phyloP scores from a whole-genome alignment of 306 rosid species.

The Glycyrrhiza uralensis region DNA sequence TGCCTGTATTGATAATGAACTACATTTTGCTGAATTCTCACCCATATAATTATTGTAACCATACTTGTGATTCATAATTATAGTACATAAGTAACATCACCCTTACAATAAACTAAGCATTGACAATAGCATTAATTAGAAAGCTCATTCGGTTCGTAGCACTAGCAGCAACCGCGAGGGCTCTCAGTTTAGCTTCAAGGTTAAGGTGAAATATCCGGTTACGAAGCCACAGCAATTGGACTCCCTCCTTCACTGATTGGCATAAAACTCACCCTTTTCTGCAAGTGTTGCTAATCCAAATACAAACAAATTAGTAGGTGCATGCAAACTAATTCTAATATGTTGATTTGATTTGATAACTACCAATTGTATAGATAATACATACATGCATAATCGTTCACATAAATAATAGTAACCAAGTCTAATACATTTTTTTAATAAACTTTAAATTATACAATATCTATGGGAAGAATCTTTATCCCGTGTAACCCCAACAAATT shows the following conservation, averaged over 20 bases:
- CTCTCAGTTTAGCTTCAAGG: constrained; percentile 5
- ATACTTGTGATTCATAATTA: background rate
- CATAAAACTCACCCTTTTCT: constrained; percentile 85
- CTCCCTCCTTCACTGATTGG: constrained; percentile 51
- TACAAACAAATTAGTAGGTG: background rate
- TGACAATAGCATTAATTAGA: background rate
- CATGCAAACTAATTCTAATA: constrained; percentile 5
- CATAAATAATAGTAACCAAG: background rate
- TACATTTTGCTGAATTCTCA: background rate
- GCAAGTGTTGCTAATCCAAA: constrained; percentile 36
- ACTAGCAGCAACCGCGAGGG: background rate
- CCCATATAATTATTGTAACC: background rate
- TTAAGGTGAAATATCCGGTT: background rate
- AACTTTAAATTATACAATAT: background rate
- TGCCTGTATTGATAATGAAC: background rate
- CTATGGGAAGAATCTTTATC: constrained; percentile 8
- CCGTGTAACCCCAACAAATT: constrained; percentile 12
- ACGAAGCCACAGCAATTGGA: constrained; percentile 56
- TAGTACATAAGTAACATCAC: background rate
- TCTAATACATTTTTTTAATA: background rate
- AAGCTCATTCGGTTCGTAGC: background rate
- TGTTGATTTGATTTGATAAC: background rate
- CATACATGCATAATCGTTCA: background rate
- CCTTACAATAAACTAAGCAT: background rate
- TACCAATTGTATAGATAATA: background rate